These are phyloP conservation scores for Tuber microsphaerosporum DNA, from an alignment of 495 filamentous ascomycete genomes.

Conservation along the genomic window DNA sequence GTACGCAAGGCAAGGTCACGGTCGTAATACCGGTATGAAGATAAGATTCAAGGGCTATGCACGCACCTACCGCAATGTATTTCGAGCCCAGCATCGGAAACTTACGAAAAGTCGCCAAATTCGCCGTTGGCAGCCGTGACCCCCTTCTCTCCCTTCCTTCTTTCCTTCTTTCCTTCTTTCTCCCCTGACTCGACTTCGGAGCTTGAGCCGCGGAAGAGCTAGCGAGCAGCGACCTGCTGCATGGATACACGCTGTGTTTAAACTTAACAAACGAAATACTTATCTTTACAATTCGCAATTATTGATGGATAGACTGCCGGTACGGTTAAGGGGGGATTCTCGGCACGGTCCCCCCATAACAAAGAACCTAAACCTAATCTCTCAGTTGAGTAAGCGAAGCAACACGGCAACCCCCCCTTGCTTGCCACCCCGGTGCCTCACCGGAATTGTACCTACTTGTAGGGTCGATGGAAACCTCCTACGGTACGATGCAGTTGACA, in stretches of 20 bases:
- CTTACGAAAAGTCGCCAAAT: not conserved
- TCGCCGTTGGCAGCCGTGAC: not conserved
- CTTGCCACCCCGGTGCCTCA: not conserved
- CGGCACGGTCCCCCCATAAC: not conserved
- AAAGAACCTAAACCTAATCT: not conserved
- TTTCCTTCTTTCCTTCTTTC: not conserved
- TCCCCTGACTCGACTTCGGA: not conserved
- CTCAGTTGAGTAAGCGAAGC: not conserved
- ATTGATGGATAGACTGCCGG: not conserved
- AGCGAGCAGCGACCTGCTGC: not conserved
- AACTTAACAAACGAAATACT: not conserved
- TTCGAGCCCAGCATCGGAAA: not conserved
- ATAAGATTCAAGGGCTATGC: not conserved
- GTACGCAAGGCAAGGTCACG: not conserved
- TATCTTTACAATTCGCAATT: slow-evolving; percentile 6
- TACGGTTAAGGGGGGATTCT: not conserved
- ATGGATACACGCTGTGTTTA: not conserved
- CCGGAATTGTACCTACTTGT: not conserved
- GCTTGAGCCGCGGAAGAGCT: not conserved
- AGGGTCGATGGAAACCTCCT: not conserved
- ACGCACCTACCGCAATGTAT: not conserved
- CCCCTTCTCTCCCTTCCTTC: not conserved
- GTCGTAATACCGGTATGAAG: not conserved
- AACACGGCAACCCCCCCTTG: not conserved
- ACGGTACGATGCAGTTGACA: not conserved